These are phyloP conservation scores for Magnolia kwangsiensis DNA, from an alignment of 164 flowering plant genomes.

Conservation along the genomic window DNA sequence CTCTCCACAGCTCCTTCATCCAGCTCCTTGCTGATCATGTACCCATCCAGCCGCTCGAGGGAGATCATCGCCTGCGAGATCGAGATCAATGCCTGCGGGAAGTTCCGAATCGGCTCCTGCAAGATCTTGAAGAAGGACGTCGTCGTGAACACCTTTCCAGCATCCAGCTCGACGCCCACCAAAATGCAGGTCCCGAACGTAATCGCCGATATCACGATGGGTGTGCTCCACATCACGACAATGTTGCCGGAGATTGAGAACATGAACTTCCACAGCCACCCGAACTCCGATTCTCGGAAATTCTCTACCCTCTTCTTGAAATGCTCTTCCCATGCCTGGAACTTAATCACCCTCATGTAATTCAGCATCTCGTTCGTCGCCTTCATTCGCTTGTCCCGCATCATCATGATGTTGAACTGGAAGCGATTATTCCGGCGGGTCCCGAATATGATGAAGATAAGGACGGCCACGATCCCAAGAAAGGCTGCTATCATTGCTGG, in stretches of 20 bases:
- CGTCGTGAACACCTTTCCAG: constrained; percentile 57
- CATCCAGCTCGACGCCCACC: constrained; percentile 10
- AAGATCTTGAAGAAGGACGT: constrained; percentile 68
- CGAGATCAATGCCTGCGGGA: constrained; percentile 84
- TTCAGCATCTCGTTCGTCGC: constrained; percentile 88
- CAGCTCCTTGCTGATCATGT: constrained; percentile 69
- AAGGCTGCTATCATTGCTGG: constrained; percentile 43
- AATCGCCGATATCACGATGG: constrained; percentile 54
- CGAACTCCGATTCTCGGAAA: constrained; percentile 62
- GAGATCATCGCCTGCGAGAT: constrained; percentile 87
- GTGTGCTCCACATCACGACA: constrained; percentile 75
- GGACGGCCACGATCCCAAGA: constrained; percentile 39
- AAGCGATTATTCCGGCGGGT: constrained; percentile 52
- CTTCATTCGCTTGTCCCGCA: constrained; percentile 78
- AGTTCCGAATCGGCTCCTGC: constrained; percentile 86
- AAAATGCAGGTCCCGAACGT: constrained; percentile 30
- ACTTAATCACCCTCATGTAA: constrained; percentile 87
- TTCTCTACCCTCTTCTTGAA: constrained; percentile 58
- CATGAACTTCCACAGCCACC: constrained; percentile 76
- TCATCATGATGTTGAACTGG: constrained; percentile 61
- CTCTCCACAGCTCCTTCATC: constrained; percentile 61
- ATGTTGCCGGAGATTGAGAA: constrained; percentile 60
- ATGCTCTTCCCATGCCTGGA: constrained; percentile 97
- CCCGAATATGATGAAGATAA: constrained; percentile 53
- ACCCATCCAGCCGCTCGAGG: constrained; percentile 63